A percentile compares a stretch with the other conserved stretches of the same genome.
Evolutionary conservation across 1,284 basidiomycete genomes (phyloP).

Genomic region (Chondrostereum purpureum): DNA sequence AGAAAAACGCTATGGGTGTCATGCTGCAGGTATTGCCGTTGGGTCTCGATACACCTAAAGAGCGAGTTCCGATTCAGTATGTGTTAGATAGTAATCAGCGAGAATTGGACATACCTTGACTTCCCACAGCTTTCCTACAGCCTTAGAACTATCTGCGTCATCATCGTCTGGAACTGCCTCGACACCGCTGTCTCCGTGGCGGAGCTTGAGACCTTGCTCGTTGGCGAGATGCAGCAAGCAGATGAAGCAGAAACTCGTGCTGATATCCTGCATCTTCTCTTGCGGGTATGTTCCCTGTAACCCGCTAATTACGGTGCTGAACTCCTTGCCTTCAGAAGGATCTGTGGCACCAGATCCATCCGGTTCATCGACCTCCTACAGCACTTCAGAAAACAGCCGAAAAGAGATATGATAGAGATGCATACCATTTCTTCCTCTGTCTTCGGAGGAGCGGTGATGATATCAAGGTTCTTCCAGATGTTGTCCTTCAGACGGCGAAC

Average conservation of each 20-base stretch:
- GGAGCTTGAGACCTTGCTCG: constrained; percentile 83
- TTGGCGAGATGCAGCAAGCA: constrained; percentile 94
- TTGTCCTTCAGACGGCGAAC: constrained; percentile 97
- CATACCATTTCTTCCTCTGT: constrained; percentile 50
- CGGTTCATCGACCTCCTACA: constrained; percentile 48
- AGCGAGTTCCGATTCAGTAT: constrained; percentile 3
- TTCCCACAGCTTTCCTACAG: constrained; percentile 70
- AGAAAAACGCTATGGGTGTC: constrained; percentile 15
- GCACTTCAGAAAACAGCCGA: constrained; percentile 3
- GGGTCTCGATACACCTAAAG: constrained; percentile 68
- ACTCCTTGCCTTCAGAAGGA: constrained; percentile 64
- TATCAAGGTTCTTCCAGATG: constrained; percentile 90
- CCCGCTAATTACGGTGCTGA: constrained; percentile 79
- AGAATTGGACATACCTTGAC: constrained; percentile 49
- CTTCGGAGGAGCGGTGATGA: constrained; percentile 44
- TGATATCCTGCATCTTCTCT: constrained; percentile 97
- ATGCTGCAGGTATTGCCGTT: constrained; percentile 50
- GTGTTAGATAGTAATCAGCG: no score
- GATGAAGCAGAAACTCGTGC: constrained; percentile 99
- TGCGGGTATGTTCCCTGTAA: constrained; percentile 80
- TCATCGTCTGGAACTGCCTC: constrained; percentile 16
- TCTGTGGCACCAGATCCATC: constrained; percentile 39
- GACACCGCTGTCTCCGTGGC: constrained; percentile 35
- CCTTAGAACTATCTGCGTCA: constrained; percentile 30
- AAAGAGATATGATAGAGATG: constrained; percentile 2